Conservation (phyloP, 371 early-diverging fungal species). For the Basidiobolus meristosporus region DNA sequence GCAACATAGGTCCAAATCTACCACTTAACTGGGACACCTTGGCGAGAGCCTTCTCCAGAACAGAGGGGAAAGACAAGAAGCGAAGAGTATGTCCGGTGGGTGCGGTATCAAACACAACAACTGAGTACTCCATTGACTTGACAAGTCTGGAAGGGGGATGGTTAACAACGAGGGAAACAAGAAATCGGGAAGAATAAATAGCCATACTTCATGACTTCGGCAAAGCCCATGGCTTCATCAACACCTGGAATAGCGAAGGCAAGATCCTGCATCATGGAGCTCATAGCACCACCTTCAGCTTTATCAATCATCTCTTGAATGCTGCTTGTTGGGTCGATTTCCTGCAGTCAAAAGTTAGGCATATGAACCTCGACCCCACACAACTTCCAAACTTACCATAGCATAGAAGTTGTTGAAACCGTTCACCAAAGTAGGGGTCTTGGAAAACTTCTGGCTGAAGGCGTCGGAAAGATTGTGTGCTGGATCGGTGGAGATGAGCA, state of each 20-base stretch:
- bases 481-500: constrained; percentile 96
- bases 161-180: too few relatives aligned
- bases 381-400: constrained; percentile 41
- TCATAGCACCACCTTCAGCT: constrained; percentile 61
- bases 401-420: constrained; percentile 89
- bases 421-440: constrained; percentile 84
- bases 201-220: constrained; percentile 91
- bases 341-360: constrained; percentile 22
- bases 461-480: constrained; percentile 98
- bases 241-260: constrained; percentile 96
- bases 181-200: neutral
- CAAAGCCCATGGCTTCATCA: constrained; percentile 98
- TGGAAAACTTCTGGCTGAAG: constrained; percentile 95
- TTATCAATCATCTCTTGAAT: constrained; percentile 91
- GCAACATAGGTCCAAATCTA: constrained; percentile 87
- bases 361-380: neutral
- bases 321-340: constrained; percentile 93
- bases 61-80: constrained; percentile 92
- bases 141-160: constrained; percentile 9
- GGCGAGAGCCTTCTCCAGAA: constrained; percentile 87
- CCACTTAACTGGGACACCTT: constrained; percentile 85
- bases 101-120: constrained; percentile 96
- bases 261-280: constrained; percentile 82
- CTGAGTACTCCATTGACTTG: constrained; percentile 95
- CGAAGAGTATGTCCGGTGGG: constrained; percentile 98